These are phyloP conservation scores for Zalaria sp. DNA, from an alignment of 2,329 filamentous ascomycete species.

Conservation along the genomic window DNA sequence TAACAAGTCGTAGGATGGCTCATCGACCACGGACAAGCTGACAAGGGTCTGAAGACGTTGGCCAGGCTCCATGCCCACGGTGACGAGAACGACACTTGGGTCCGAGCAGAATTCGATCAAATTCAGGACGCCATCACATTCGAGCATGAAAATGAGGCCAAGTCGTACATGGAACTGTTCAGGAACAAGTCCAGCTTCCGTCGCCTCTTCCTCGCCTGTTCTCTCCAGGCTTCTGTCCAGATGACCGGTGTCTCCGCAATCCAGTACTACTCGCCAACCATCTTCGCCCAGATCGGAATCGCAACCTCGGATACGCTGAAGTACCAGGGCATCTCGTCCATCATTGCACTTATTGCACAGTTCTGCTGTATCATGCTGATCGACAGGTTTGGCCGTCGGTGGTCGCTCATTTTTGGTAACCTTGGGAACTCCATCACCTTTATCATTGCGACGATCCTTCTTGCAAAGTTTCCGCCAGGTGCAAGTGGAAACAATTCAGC, in stretches of 20 bases:
- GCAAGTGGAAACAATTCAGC: constrained; percentile 29
- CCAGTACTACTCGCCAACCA: constrained; percentile 57
- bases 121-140: constrained; percentile 53
- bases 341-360: constrained; percentile 56
- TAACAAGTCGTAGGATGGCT: constrained; percentile 47
- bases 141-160: constrained; percentile 55
- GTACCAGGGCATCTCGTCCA: constrained; percentile 62
- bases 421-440: constrained; percentile 58
- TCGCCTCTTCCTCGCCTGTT: constrained; percentile 53
- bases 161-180: constrained; percentile 58
- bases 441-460: constrained; percentile 47
- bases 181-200: constrained; percentile 52
- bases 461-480: constrained; percentile 48
- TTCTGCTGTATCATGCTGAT: constrained; percentile 54
- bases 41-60: constrained; percentile 52
- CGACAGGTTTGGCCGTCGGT: constrained; percentile 56
- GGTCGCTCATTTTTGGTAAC: constrained; percentile 60
- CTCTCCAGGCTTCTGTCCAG: constrained; percentile 57
- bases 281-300: constrained; percentile 51
- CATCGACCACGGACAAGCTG: constrained; percentile 53
- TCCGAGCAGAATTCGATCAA: constrained; percentile 56
- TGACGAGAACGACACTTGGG: constrained; percentile 51
- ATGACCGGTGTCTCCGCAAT: constrained; percentile 67
- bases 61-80: constrained; percentile 58
- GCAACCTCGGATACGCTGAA: constrained; percentile 48